A percentile compares a stretch with the other conserved stretches of the same genome.
These are phyloP conservation scores for Penicillium robsamsonii DNA, from an alignment of 495 filamentous ascomycete genomes.

Conservation along the genomic window DNA sequence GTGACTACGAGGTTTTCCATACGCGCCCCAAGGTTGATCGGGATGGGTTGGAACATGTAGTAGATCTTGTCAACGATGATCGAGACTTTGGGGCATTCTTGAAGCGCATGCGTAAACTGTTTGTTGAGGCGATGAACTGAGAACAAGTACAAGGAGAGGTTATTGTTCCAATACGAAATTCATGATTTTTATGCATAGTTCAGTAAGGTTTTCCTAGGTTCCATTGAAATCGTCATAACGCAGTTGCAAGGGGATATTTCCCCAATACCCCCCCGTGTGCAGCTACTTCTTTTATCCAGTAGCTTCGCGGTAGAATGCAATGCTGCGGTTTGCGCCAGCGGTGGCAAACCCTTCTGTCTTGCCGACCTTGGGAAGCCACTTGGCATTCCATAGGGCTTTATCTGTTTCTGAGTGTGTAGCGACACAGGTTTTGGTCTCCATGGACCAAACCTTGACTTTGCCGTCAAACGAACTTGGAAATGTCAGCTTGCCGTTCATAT, in stretches of 20 bases:
- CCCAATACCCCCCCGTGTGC: background rate
- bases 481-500: slow-evolving; percentile 15
- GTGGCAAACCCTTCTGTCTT: slow-evolving; percentile 84
- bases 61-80: slow-evolving; percentile 75
- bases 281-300: slow-evolving; percentile 57
- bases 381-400: slow-evolving; percentile 79
- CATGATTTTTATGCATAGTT: slow-evolving; percentile 20
- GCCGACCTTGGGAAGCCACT: slow-evolving; percentile 78
- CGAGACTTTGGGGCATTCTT: slow-evolving; percentile 77
- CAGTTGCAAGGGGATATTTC: background rate
- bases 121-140: slow-evolving; percentile 60
- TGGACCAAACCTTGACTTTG: slow-evolving; percentile 92
- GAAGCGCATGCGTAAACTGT: slow-evolving; percentile 90
- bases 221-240: slow-evolving; percentile 16
- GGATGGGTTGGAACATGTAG: slow-evolving; percentile 65
- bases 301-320: slow-evolving; percentile 91
- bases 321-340: slow-evolving; percentile 73
- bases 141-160: background rate
- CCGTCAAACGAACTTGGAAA: slow-evolving; percentile 71
- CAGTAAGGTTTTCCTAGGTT: slow-evolving; percentile 9
- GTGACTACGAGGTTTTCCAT: slow-evolving; percentile 80
- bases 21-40: slow-evolving; percentile 76
- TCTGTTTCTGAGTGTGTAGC: slow-evolving; percentile 92
- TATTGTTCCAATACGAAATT: slow-evolving; percentile 16
- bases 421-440: slow-evolving; percentile 77